A percentile compares a stretch with the other conserved stretches of the same genome.
phyloP scores from a whole-genome alignment of 176 grass and related monocot genomes.

The Alloteropsis semialata region DNA sequence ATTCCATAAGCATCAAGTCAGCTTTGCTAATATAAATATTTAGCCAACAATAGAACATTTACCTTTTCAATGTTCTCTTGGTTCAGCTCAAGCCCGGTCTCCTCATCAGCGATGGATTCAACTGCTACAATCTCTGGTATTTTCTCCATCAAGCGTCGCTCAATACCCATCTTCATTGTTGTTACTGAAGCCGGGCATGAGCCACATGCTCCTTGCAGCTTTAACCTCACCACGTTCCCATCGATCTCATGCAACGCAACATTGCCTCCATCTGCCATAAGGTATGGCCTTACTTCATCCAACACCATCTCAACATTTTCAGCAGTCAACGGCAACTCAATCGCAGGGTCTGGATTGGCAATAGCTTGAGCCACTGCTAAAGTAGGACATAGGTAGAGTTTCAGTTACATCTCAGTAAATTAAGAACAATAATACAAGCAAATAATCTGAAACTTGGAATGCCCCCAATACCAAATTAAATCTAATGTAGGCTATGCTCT shows the following conservation, averaged over 20 bases:
- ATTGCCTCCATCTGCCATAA: constrained; percentile 96
- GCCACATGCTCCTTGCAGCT: constrained; percentile 90
- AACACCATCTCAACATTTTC: constrained; percentile 89
- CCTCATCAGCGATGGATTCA: constrained; percentile 75
- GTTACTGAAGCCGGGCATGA: constrained; percentile 92
- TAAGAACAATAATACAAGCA: background rate
- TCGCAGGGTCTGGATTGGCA: constrained; percentile 55
- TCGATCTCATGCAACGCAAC: constrained; percentile 91
- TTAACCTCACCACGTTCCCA: constrained; percentile 75
- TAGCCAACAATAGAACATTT: background rate
- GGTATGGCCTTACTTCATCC: constrained; percentile 96
- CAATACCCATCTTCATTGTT: constrained; percentile 95
- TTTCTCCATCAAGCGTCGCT: constrained; percentile 92
- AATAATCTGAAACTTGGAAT: background rate
- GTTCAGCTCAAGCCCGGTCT: constrained; percentile 87
- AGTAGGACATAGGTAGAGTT: background rate
- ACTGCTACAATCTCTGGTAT: constrained; percentile 94
- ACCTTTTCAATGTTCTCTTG: constrained; percentile 93
- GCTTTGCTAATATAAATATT: background rate
- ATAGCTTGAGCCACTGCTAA: constrained; percentile 66
- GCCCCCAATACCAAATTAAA: background rate
- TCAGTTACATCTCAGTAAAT: background rate
- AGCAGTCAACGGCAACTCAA: constrained; percentile 71
- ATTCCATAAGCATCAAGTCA: background rate
- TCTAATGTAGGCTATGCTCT: background rate